Evolutionary conservation across 345 rosid genomes (phyloP), one percentile per base, ranked within the genome.

Genomic region (Lagerstroemia speciosa): DNA sequence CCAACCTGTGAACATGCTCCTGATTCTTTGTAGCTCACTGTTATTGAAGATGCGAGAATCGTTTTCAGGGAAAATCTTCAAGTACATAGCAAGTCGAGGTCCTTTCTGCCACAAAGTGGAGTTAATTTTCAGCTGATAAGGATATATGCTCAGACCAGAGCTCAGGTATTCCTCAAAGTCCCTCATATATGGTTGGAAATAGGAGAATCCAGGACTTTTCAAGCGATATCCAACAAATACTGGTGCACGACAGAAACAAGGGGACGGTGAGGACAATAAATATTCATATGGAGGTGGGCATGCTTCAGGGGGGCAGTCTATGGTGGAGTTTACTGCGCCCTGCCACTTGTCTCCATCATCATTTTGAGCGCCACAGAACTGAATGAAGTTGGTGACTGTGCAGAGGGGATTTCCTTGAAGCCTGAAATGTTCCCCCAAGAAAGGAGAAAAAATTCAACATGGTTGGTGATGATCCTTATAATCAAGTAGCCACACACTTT

Each of bases 141-240:
- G 69, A 53, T 75, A 6, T 82, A 94, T 74, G 0, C 57, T 5
- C 67, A 91, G 96, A 50, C 95, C 89, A 36, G 40, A 1, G 65
- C 87, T 78, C 71, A 94, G 64, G 79, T 86, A 89, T 5, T 63
- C 29, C 84, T 72, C 67, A 75, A 94, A 94, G 10, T 0, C 31
- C 65, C 48, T 19, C 73, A 8, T 66, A 67, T 89, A 94, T 57
- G 87, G 83, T 40, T 1, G 11, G 64, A 94, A 94, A 58, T 83
- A 79, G 15, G 83, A 75, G 74, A 91, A 77, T 69, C 99, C 97
- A 16, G 99, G 99, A 85, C 97, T 94, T 80, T 94, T 94, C 76
- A 94, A 64, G 70, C 99, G 88, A 70, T 91, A 94, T 65, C 80
- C 95, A 66, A 91, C 74, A 55, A 85, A 73, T 68, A 94, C 68